A percentile compares a stretch with the other conserved stretches of the same genome.
Conservation (phyloP, 768 basidiomycete species). For the Gymnopilus junonius region DNA sequence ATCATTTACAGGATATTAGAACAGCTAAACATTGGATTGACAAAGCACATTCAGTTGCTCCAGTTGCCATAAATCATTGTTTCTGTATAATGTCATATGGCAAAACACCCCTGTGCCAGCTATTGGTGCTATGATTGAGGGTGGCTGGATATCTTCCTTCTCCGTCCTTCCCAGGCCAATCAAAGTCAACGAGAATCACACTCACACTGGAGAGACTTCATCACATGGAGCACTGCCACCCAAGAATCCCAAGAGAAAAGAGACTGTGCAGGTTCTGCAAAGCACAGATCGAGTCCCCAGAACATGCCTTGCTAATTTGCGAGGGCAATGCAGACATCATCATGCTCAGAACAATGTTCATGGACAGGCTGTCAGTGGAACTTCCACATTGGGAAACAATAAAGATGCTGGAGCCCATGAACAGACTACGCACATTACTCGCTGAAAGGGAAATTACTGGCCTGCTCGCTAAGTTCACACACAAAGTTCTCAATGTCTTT, state of each 20-base stretch:
- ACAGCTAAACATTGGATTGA: too few relatives aligned
- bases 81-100: too few relatives aligned
- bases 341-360: background rate
- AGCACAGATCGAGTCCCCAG: background rate
- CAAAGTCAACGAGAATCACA: too few relatives aligned
- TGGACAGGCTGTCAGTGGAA: background rate
- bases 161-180: too few relatives aligned
- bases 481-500: background rate
- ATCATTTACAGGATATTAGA: constrained; percentile 3
- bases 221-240: background rate
- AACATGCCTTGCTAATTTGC: background rate
- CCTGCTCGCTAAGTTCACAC: background rate
- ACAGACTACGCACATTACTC: background rate
- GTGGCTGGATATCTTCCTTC: too few relatives aligned
- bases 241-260: background rate
- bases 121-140: too few relatives aligned
- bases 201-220: background rate
- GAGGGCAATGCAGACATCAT: background rate
- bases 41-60: too few relatives aligned
- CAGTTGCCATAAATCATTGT: too few relatives aligned
- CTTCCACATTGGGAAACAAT: too few relatives aligned
- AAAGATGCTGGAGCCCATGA: too few relatives aligned
- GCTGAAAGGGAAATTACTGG: background rate
- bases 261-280: background rate
- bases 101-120: too few relatives aligned